phyloP scores from a whole-genome alignment of 371 early-diverging fungal genomes.

The Mortierella sp. region DNA sequence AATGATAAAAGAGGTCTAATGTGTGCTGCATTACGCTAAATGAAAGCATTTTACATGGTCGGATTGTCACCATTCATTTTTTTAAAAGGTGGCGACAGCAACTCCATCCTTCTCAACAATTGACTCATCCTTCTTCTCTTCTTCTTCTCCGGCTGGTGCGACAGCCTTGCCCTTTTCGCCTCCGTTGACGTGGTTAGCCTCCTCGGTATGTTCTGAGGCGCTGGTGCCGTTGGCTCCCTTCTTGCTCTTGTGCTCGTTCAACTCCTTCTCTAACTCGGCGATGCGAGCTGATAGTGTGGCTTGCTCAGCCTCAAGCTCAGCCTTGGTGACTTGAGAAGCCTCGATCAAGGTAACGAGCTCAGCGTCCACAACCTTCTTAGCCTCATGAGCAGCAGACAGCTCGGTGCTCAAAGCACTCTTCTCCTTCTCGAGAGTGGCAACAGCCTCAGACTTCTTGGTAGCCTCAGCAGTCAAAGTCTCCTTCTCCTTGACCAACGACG shows the following conservation, averaged over 20 bases:
- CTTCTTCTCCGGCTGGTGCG: slow-evolving; percentile 3
- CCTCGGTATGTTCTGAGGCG: too few species aligned
- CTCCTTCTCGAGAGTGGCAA: slow-evolving; percentile 20
- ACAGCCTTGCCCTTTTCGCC: not conserved
- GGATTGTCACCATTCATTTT: too few species aligned
- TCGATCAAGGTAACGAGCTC: slow-evolving; percentile 27
- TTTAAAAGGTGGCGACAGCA: slow-evolving; percentile 48
- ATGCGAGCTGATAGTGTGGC: slow-evolving; percentile 25
- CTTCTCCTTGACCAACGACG: slow-evolving; percentile 32
- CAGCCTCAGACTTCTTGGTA: slow-evolving; percentile 18
- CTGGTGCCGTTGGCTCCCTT: slow-evolving; percentile 14
- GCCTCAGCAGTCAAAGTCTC: slow-evolving; percentile 13
- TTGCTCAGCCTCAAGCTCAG: slow-evolving; percentile 33
- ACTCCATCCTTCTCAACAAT: slow-evolving; percentile 49
- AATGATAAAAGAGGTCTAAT: too few species aligned
- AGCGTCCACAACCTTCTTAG: slow-evolving; percentile 28
- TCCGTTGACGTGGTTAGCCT: not conserved
- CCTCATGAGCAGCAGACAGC: slow-evolving; percentile 18
- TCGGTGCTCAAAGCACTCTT: slow-evolving; percentile 12
- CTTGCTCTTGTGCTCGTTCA: slow-evolving; percentile 19
- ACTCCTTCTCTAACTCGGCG: slow-evolving; percentile 37
- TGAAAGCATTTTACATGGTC: not conserved
- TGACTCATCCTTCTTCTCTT: slow-evolving; percentile 5
- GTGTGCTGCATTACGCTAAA: too few species aligned
- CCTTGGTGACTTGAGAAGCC: slow-evolving; percentile 23